Evolutionary conservation across 2,329 filamentous ascomycete species (phyloP), one percentile per base, ranked within the genome.

Genomic region (Plectosphaerella plurivora): DNA sequence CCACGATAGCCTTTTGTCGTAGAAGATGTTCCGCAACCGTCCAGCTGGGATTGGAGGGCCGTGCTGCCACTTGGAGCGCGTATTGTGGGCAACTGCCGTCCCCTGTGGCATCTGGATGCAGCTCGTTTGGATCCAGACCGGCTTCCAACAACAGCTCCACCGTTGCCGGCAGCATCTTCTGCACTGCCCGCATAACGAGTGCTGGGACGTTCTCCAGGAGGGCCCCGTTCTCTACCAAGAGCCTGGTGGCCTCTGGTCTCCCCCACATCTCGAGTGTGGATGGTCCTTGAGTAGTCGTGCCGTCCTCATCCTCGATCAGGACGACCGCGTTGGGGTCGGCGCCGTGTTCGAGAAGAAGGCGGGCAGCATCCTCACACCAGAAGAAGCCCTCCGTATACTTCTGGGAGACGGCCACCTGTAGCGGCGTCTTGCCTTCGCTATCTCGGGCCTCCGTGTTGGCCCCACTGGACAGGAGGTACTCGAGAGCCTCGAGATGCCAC

Each of bases 341-440:
- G 4, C 68, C 70, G 18, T 65, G 56, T 37, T 64, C 55, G 1
- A 72, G 54, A 11, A 72, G 57, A 14, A 61, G 44, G 41, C 54
- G 57, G 0, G 53, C 63, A 18, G 63, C 59, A 2, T 64, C 65
- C 4, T 48, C 50, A 28, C 20, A 35, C n/a, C 22, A 47, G 16
- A 15, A 52, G 22, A 15, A 52, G 22, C 36, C 35, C 16, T 39
- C 3, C 33, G 44, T 25, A 36, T 57, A 1, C 58, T 24, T 59
- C 0, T 57, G 53, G 10, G 64, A 60, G 3, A 71, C 59, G 9
- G 66, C 65, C 20, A 69, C 62, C 2, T 65, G 53, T 0, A 71
- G 57, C 9, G 65, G 55, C 0, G 67, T 67, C 11, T 42, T 12
- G n/a, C 45, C 50, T 3, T 44, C 22, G 9, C 11, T 9, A 11